Evolutionary conservation across 2,329 filamentous ascomycete genomes (phyloP).

Genomic region (Dactylellina cionopaga): DNA sequence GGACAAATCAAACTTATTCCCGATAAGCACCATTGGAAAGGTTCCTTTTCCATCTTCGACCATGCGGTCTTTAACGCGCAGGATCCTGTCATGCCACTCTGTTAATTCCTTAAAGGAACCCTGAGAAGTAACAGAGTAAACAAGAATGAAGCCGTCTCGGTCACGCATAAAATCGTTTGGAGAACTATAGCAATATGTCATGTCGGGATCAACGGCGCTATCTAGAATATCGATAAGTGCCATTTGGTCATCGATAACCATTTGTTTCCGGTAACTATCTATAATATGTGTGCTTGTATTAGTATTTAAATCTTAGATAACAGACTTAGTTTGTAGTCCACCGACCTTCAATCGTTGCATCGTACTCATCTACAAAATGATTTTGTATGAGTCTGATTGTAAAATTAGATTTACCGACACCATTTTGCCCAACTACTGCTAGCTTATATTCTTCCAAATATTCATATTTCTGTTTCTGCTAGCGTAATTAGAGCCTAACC

Average conservation of each 20-base stretch:
- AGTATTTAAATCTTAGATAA: neutral
- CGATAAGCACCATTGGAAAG: constrained; percentile 98
- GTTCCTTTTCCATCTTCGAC: too few relatives aligned
- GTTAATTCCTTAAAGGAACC: constrained; percentile 98
- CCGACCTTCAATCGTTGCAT: constrained; percentile 97
- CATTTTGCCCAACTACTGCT: constrained; percentile 96
- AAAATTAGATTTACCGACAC: constrained; percentile 98
- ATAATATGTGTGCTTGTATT: constrained; percentile 40
- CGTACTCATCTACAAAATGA: constrained; percentile 99
- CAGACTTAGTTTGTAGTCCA: neutral
- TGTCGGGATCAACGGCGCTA: constrained; percentile 98
- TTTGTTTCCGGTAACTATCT: constrained; percentile 99
- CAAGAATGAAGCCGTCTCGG: constrained; percentile 93
- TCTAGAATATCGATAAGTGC: constrained; percentile 96
- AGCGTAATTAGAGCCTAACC: too few relatives aligned
- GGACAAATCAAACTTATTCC: constrained; percentile 99
- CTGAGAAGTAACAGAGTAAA: constrained; percentile 96
- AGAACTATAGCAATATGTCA: constrained; percentile 91
- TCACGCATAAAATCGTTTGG: constrained; percentile 77
- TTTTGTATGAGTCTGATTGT: constrained; percentile 95
- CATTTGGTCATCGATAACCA: constrained; percentile 96
- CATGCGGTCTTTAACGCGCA: constrained; percentile 97
- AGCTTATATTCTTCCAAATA: constrained; percentile 77
- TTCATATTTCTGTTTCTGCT: too few relatives aligned
- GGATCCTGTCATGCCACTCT: constrained; percentile 97